Percentiles rank a stretch among this genome's conserved stretches.
Evolutionary conservation across 2,329 filamentous ascomycete genomes (phyloP).

Genomic region (Neofusicoccum sp.): DNA sequence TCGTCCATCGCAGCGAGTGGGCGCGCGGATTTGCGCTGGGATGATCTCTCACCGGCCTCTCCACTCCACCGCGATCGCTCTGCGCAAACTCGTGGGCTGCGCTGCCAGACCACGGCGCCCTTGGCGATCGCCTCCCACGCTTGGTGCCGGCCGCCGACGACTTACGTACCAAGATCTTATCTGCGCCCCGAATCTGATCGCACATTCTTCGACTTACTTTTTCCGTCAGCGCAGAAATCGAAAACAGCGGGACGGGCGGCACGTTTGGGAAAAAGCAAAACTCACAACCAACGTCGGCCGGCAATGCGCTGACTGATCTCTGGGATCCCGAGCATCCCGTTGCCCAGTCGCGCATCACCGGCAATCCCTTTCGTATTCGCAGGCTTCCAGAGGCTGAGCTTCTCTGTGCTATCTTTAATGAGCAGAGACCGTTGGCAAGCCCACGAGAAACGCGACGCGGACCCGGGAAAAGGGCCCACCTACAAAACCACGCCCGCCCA

Average conservation of each 20-base stretch:
- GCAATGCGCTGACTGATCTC: not conserved
- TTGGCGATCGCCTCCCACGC: not conserved
- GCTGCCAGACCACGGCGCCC: not conserved
- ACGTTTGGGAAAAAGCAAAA: not conserved
- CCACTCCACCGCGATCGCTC: constrained; percentile 13
- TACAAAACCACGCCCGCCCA: not conserved
- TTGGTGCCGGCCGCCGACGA: not conserved
- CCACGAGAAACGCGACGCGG: not conserved
- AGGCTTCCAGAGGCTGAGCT: not conserved
- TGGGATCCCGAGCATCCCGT: not conserved
- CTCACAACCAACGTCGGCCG: not conserved
- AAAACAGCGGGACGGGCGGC: not conserved
- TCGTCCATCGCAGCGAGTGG: not conserved
- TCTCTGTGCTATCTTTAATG: not conserved
- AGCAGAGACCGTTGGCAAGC: not conserved
- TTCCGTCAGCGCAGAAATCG: not conserved
- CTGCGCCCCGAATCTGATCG: constrained; percentile 1
- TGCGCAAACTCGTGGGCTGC: not conserved
- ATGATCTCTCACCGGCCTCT: constrained; percentile 15
- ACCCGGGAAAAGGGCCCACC: constrained; percentile 8
- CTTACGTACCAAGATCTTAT: constrained; percentile 14
- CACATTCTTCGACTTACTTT: not conserved
- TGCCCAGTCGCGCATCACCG: constrained; percentile 1
- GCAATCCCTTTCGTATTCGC: constrained; percentile 10
- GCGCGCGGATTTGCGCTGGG: constrained; percentile 19